These are phyloP conservation scores for Naganishia kalamii DNA, from an alignment of 768 basidiomycete genomes.

Conservation along the genomic window DNA sequence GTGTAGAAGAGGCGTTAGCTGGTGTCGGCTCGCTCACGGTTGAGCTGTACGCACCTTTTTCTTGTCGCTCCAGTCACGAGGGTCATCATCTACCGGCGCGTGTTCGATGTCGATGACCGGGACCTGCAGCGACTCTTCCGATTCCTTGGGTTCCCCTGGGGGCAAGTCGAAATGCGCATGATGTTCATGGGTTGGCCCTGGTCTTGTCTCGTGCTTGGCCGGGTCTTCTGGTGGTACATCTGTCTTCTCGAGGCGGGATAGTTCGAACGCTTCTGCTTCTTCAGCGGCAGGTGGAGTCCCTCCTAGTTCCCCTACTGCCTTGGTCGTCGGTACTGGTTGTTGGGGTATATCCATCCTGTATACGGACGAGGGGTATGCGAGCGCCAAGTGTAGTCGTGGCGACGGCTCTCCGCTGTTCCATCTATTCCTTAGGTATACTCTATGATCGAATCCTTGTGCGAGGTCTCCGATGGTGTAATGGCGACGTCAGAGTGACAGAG, in stretches of 20 bases:
- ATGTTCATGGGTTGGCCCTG: conserved; percentile 1
- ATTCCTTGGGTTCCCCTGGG: conserved; percentile 16
- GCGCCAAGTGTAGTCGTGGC: too few relatives aligned
- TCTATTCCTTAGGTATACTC: too few relatives aligned
- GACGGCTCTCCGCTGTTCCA: too few relatives aligned
- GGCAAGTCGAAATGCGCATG: conserved; percentile 33
- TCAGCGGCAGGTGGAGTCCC: conserved; percentile 1
- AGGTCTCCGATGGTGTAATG: too few relatives aligned
- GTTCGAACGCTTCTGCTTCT: background rate
- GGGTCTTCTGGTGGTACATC: background rate
- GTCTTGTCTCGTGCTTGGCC: background rate
- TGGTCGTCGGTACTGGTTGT: background rate
- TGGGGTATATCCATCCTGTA: conserved; percentile 2
- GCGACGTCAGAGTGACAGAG: too few relatives aligned
- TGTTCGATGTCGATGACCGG: conserved; percentile 46
- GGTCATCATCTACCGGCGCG: conserved; percentile 48
- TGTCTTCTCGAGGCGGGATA: background rate
- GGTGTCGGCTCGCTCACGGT: background rate
- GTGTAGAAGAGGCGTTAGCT: background rate
- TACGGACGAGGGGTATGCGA: background rate
- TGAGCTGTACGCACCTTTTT: conserved; percentile 34
- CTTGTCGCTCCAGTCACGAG: conserved; percentile 42
- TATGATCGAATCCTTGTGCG: too few relatives aligned
- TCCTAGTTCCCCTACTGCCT: background rate
- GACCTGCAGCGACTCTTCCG: background rate